Evolutionary conservation across 2,329 filamentous ascomycete species (phyloP), one percentile per base, ranked within the genome.

Genomic region (Lachnellula cervina): DNA sequence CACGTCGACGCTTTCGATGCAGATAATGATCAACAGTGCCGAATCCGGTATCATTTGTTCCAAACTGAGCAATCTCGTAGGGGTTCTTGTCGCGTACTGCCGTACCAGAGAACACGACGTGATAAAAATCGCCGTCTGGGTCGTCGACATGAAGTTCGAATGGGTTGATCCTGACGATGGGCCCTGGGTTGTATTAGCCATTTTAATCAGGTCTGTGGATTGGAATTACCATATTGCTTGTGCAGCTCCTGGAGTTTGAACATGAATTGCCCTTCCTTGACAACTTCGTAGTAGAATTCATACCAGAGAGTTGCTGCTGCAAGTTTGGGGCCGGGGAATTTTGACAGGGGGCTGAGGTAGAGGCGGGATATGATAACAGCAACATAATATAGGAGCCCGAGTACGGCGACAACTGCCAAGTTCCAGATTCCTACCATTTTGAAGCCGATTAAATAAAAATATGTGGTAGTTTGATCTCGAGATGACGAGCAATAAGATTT

Each of bases 301-400:
- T 64, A 52, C 57, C 51, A 59, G 51, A 66, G 38, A 1, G 60
- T 62, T 11, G 56, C 52, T 9, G 49, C 60, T 7, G 66, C 64
- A 32, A 68, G 49, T 51, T 57, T 64, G 21, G 65, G 62, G 19
- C 66, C 69, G 3, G 63, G 68, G 49, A 71, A 70, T 5, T 59
- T 54, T 5, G 63, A 57, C 8, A 71, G 52, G 5, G 67, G 68
- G 50, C 68, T 66, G 9, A 70, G 61, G 52, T 60, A 70, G 21
- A 72, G 60, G 40, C 70, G 67, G 42, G 54, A 60, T 37, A 58
- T 45, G 8, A 49, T 48, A 28, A 59, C 53, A 2, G 23, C 7
- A 25, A 21, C 25, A 7, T 32, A 35, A n/a, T 49, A 49, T n/a
- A 37, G 13, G 11, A 19, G 21, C 7, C 13, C 48, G 11, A 50